Conservation (phyloP, 352 stramenopile genomes). For the Lagenidium giganteum region DNA sequence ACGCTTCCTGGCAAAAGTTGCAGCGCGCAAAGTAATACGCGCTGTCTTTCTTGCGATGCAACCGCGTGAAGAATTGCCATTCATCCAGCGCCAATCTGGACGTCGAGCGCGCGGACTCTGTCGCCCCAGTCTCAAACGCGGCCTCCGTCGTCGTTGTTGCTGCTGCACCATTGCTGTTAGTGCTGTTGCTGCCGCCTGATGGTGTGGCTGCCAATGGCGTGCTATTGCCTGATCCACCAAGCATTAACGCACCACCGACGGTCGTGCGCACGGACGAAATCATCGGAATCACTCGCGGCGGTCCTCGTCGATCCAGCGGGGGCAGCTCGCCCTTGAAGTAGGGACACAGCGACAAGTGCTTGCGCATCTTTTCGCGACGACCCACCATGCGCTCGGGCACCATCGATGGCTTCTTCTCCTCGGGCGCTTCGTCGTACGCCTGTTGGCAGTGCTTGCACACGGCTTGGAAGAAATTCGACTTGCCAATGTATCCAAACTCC, state of each 20-base stretch:
- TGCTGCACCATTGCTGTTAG: not conserved
- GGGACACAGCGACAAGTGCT: slow-evolving; percentile 53
- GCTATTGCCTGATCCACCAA: not conserved
- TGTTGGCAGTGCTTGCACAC: slow-evolving; percentile 65
- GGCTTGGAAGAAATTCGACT: slow-evolving; percentile 78
- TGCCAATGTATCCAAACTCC: slow-evolving; percentile 77
- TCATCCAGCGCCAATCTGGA: slow-evolving; percentile 62
- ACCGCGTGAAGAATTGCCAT: slow-evolving; percentile 73
- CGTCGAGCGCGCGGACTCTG: slow-evolving; percentile 14
- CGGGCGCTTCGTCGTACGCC: slow-evolving; percentile 46
- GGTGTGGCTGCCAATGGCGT: too few species aligned
- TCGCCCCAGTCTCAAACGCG: not conserved
- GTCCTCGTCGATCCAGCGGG: slow-evolving; percentile 29
- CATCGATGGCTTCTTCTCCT: slow-evolving; percentile 47
- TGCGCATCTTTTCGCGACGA: slow-evolving; percentile 74
- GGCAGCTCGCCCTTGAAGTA: slow-evolving; percentile 67
- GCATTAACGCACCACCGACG: slow-evolving; percentile 19
- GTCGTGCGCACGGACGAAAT: slow-evolving; percentile 3
- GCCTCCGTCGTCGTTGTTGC: not conserved
- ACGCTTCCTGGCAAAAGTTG: slow-evolving; percentile 78
- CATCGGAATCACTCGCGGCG: too few species aligned
- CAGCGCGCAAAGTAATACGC: slow-evolving; percentile 73
- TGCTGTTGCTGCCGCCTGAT: not conserved
- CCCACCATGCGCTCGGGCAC: slow-evolving; percentile 66
- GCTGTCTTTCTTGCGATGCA: slow-evolving; percentile 70